Evolutionary conservation across 257 asterid genomes (phyloP).

Genomic region (Buddleja alternifolia): DNA sequence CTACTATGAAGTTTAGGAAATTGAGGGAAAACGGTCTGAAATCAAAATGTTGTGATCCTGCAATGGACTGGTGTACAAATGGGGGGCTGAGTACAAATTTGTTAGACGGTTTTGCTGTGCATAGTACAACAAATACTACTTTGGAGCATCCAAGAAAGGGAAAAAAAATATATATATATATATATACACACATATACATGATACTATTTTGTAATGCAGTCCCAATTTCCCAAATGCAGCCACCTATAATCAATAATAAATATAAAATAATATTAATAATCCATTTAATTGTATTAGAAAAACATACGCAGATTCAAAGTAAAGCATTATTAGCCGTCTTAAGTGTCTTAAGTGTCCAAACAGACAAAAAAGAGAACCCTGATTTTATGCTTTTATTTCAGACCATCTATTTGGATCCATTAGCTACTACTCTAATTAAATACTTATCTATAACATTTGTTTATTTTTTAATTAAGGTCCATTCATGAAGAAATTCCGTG

Average conservation of each 20-base stretch:
- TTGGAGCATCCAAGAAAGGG: slow-evolving; percentile 22
- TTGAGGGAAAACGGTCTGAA: too few relatives aligned
- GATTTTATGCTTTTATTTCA: slow-evolving; percentile 12
- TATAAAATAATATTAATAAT: not conserved
- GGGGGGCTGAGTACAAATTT: too few relatives aligned
- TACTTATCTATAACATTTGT: not conserved
- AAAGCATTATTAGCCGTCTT: slow-evolving; percentile 33
- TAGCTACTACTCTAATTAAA: not conserved
- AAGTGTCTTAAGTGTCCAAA: slow-evolving; percentile 26
- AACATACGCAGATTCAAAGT: slow-evolving; percentile 2
- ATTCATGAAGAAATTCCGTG: slow-evolving; percentile 12
- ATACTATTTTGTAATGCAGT: too few relatives aligned
- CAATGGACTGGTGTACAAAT: too few relatives aligned
- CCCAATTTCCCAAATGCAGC: not conserved
- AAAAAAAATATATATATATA: too few relatives aligned
- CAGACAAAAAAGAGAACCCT: slow-evolving; percentile 23
- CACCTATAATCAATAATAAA: not conserved
- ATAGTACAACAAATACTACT: too few relatives aligned
- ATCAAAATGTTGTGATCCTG: too few relatives aligned
- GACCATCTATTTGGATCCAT: slow-evolving; percentile 33
- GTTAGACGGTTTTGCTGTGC: too few relatives aligned
- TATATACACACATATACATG: too few relatives aligned
- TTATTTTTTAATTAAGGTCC: not conserved
- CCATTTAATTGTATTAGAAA: not conserved
- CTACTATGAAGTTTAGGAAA: too few relatives aligned